Conservation (phyloP, 176 grass and related monocot genomes). For the Triticum aestivum region DNA sequence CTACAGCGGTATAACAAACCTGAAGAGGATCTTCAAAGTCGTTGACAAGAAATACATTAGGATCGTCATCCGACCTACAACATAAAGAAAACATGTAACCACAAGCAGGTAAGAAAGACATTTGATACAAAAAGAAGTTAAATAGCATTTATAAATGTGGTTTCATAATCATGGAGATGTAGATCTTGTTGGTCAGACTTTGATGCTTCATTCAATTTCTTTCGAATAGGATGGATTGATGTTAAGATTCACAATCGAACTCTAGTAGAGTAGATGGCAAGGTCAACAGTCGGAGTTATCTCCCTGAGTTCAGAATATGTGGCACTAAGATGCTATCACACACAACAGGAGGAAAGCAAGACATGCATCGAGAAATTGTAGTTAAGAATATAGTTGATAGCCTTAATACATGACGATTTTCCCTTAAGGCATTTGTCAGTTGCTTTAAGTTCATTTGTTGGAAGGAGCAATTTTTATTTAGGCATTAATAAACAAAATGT, state of each 20-base stretch:
- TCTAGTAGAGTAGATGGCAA: conserved; percentile 9
- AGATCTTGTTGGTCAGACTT: background rate
- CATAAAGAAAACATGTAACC: conserved; percentile 35
- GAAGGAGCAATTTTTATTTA: background rate
- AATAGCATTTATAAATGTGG: background rate
- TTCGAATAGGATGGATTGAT: background rate
- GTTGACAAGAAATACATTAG: conserved; percentile 98
- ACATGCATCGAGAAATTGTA: background rate
- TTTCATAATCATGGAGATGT: background rate
- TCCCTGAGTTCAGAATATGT: background rate
- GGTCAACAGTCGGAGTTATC: background rate
- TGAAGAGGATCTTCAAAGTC: conserved; percentile 98
- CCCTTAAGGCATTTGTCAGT: background rate
- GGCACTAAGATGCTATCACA: background rate
- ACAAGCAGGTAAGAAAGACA: background rate
- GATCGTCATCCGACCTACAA: conserved; percentile 78
- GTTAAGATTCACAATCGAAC: conserved; percentile 18
- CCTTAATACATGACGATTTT: background rate
- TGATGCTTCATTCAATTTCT: background rate
- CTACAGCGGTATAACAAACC: conserved; percentile 47
- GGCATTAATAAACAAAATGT: conserved; percentile 10
- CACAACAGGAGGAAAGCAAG: background rate
- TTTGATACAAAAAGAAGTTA: background rate
- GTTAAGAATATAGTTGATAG: background rate
- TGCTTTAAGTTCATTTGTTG: background rate